A percentile compares a stretch with the other conserved stretches of the same genome.
phyloP scores from a whole-genome alignment of 2,329 filamentous ascomycete species.

The Xylariaceae sp. region DNA sequence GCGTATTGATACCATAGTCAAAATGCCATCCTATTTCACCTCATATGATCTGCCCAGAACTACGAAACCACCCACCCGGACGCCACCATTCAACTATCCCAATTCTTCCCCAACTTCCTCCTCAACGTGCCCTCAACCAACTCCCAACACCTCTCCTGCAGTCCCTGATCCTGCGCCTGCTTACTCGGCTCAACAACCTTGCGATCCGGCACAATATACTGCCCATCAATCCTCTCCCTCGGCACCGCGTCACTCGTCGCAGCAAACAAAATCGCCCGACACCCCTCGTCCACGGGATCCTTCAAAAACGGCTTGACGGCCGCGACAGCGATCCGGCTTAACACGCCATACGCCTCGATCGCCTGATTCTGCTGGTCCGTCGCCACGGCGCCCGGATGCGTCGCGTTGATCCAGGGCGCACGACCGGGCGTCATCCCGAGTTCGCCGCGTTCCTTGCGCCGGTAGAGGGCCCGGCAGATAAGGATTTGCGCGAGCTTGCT shows the following conservation, averaged over 20 bases:
- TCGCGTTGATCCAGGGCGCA: slow-evolving; percentile 43
- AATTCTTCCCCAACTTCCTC: slow-evolving; percentile 28
- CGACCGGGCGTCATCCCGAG: slow-evolving; percentile 28
- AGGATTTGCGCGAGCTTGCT: slow-evolving; percentile 46
- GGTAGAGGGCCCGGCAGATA: slow-evolving; percentile 39
- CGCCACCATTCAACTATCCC: background rate
- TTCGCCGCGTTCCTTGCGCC: slow-evolving; percentile 35
- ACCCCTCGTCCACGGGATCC: slow-evolving; percentile 43
- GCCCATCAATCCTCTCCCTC: slow-evolving; percentile 40
- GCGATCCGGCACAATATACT: slow-evolving; percentile 45
- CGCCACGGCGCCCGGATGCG: slow-evolving; percentile 43
- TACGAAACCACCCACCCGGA: background rate
- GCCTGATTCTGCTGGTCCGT: slow-evolving; percentile 39
- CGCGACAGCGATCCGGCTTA: slow-evolving; percentile 42
- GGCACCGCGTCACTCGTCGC: slow-evolving; percentile 40
- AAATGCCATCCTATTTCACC: no score
- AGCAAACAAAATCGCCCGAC: slow-evolving; percentile 43
- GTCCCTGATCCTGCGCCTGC: slow-evolving; percentile 38
- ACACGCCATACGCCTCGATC: slow-evolving; percentile 43
- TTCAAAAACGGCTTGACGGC: slow-evolving; percentile 41
- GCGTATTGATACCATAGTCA: no score
- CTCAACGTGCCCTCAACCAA: slow-evolving; percentile 41
- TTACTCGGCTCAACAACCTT: slow-evolving; percentile 40
- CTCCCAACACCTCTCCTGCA: slow-evolving; percentile 42
- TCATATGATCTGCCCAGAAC: background rate